These are phyloP conservation scores for Isoetes engelmannii DNA, from an alignment of 83 land plant genomes.

Conservation along the genomic window DNA sequence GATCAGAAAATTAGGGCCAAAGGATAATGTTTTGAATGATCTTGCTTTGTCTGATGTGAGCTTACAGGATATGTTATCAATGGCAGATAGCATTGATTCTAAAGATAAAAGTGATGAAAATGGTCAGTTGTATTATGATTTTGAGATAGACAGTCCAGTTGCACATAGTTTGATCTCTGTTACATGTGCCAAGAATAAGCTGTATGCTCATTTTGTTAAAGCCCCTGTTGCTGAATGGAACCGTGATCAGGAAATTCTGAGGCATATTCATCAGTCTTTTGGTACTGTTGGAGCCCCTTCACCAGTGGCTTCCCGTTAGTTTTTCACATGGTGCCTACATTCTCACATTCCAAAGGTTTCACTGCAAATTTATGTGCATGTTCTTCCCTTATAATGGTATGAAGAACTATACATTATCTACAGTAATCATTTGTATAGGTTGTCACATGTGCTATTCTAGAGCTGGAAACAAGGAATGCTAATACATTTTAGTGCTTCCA, in stretches of 20 bases:
- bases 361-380: too few relatives aligned
- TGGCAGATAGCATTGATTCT: conserved; percentile 56
- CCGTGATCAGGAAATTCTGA: conserved; percentile 53
- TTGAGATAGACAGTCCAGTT: conserved; percentile 74
- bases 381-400: too few relatives aligned
- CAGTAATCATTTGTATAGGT: too few relatives aligned
- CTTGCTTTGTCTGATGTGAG: conserved; percentile 81
- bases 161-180: conserved; percentile 84
- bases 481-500: too few relatives aligned
- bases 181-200: conserved; percentile 93
- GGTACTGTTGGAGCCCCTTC: conserved; percentile 45
- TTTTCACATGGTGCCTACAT: too few relatives aligned
- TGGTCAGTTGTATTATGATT: conserved; percentile 89
- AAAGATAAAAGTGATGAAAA: conserved; percentile 48
- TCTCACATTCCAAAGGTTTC: too few relatives aligned
- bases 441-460: too few relatives aligned
- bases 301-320: too few relatives aligned
- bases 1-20: conserved; percentile 63
- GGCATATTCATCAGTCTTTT: conserved; percentile 86
- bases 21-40: conserved; percentile 65
- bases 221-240: conserved; percentile 77
- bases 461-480: too few relatives aligned
- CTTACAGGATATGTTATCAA: conserved; percentile 68
- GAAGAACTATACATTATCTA: too few relatives aligned
- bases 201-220: conserved; percentile 91